Conservation (phyloP, 352 stramenopile species). For the Phytopythium vexans region DNA sequence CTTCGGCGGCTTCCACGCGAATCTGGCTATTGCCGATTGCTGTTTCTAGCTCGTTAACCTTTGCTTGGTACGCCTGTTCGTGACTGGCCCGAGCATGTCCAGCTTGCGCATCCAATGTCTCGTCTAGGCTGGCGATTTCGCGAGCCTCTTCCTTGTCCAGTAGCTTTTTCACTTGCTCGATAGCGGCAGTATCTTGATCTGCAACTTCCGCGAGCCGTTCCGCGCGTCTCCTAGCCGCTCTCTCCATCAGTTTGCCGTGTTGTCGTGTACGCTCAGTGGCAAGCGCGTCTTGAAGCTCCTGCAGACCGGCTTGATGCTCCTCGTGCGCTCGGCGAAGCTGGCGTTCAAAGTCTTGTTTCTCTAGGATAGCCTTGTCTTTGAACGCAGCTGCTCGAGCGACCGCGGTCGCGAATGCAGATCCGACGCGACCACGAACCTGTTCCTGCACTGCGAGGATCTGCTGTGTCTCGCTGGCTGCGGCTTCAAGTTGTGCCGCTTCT, state of each 20-base stretch:
- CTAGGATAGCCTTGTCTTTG: not conserved
- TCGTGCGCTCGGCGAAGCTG: slow-evolving; percentile 14
- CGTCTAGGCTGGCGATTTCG: slow-evolving; percentile 21
- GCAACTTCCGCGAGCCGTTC: slow-evolving; percentile 10
- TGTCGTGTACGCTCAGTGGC: slow-evolving; percentile 25
- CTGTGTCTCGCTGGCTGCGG: not conserved
- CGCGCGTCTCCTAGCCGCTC: slow-evolving; percentile 13
- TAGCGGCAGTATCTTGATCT: slow-evolving; percentile 2
- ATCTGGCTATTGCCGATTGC: not conserved
- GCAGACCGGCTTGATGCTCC: slow-evolving; percentile 19
- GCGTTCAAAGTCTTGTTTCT: slow-evolving; percentile 3
- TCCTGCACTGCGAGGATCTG: slow-evolving; percentile 11
- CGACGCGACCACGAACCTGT: slow-evolving; percentile 8
- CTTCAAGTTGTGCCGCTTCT: not conserved
- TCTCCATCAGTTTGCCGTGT: slow-evolving; percentile 33
- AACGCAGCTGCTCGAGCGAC: not conserved
- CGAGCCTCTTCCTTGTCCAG: slow-evolving; percentile 15
- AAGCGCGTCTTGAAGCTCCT: slow-evolving; percentile 15
- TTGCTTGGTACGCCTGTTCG: not conserved
- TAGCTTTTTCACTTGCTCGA: slow-evolving; percentile 6
- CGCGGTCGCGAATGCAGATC: slow-evolving; percentile 7
- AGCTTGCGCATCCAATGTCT: slow-evolving; percentile 14
- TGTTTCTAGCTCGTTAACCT: not conserved
- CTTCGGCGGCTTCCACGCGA: slow-evolving; percentile 19
- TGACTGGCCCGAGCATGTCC: slow-evolving; percentile 6